Base-by-base conservation (phyloP, 129 eudicot species). In the Logfia minima region DNA sequence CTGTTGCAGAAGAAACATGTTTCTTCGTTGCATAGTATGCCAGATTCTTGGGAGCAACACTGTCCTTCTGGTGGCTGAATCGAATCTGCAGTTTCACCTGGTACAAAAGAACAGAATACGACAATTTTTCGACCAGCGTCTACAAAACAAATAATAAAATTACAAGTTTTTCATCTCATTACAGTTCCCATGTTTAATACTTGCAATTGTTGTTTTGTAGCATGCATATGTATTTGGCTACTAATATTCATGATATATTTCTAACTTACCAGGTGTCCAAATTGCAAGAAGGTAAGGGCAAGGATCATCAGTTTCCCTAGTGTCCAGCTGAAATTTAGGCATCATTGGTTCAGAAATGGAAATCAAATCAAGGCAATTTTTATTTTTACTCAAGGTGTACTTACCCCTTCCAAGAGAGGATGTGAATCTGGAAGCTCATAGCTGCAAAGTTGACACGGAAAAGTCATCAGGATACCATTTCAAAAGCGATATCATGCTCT, bases 341-440 rank as follows among this genome's bases (percentile, higher is more conserved):
- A 70, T 24, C 68, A 67, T 35, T 59, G 32, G 23, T 68, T 79
- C 2, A 61, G 66, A 76, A 73, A 34, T 37, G 14, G 23, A 78
- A 29, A 66, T 66, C 7, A 29, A 28, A 65, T 24, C 35, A 21
- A 74, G 35, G 59, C 41, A 68, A 59, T 59, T 34, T 34, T 7
- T 70, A 75, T 52, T 70, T 45, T 66, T 13, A 16, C 16, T 69
- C 45, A 68, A 61, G 32, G 48, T 82, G 29, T 71, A 76, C 97
- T 86, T 77, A 89, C 99, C 87, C 94, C 90, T 70, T 91, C 81
- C 77, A 95, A 73, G 4, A 95, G 92, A 66, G 90, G 92, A 77
- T 95, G 99, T 35, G 88, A 75, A 83, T 91, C 99, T 78, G 99
- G 97, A 85, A 95, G 97, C 86, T 89, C 99, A 61, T 95, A 95